These are phyloP conservation scores for Coniferiporia sulphurascens DNA, from an alignment of 1,284 basidiomycete genomes.

Conservation along the genomic window DNA sequence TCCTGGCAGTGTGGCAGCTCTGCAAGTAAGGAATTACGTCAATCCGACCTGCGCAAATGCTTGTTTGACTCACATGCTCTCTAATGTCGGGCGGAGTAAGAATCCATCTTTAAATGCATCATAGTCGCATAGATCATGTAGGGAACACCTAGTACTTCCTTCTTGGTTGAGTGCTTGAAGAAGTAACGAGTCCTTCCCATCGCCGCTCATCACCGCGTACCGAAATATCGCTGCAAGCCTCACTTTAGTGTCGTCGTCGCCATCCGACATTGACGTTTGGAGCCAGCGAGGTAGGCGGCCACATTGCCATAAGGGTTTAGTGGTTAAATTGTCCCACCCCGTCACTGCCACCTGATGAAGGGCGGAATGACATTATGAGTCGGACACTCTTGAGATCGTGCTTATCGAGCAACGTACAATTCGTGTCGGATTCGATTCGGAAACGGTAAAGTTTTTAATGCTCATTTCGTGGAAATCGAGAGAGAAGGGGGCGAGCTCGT, in stretches of 20 bases:
- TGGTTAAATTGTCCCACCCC: conserved; percentile 28
- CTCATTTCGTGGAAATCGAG: conserved; percentile 30
- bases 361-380: not conserved
- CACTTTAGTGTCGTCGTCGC: conserved; percentile 18
- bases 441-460: conserved; percentile 29
- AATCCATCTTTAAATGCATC: conserved; percentile 33
- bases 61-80: not conserved
- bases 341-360: conserved; percentile 23
- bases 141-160: conserved; percentile 25
- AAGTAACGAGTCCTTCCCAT: conserved; percentile 26
- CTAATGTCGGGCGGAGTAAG: conserved; percentile 21
- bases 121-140: conserved; percentile 32
- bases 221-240: conserved; percentile 26
- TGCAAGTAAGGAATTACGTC: not conserved
- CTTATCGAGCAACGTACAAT: conserved; percentile 24
- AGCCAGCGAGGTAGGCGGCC: conserved; percentile 31
- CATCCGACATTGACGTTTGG: conserved; percentile 24
- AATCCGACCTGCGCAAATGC: not conserved
- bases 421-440: conserved; percentile 24
- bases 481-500: conserved; percentile 27
- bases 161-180: conserved; percentile 27
- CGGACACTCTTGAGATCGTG: not conserved
- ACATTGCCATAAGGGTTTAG: conserved; percentile 31
- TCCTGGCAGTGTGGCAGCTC: not conserved
- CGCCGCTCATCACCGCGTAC: conserved; percentile 23